Percentiles rank a stretch among this genome's conserved stretches.
These are phyloP conservation scores for Fusarium concolor DNA, from an alignment of 2,329 filamentous ascomycete species.

Conservation along the genomic window DNA sequence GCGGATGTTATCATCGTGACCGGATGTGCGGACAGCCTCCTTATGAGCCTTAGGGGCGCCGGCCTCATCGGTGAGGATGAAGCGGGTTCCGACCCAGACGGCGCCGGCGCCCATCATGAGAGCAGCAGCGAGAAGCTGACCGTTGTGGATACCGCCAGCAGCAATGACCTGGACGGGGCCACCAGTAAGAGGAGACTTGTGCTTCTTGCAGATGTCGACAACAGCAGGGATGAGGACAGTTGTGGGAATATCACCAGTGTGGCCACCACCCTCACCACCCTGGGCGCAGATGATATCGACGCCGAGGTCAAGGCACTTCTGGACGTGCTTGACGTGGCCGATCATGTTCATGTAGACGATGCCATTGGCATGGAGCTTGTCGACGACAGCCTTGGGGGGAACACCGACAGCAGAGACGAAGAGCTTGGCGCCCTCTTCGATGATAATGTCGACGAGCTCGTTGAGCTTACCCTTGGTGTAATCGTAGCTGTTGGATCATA, in stretches of 20 bases:
- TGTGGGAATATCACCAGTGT: slow-evolving; percentile 94
- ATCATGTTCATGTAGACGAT: slow-evolving; percentile 99
- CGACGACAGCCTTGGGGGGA: slow-evolving; percentile 87
- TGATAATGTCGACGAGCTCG: slow-evolving; percentile 90
- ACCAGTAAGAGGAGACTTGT: slow-evolving; percentile 89
- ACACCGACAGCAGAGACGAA: slow-evolving; percentile 98
- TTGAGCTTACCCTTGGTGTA: slow-evolving; percentile 99
- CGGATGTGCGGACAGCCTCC: slow-evolving; percentile 90
- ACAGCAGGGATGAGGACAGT: slow-evolving; percentile 93
- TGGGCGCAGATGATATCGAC: slow-evolving; percentile 98
- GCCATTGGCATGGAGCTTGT: slow-evolving; percentile 86
- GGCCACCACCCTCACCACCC: slow-evolving; percentile 96
- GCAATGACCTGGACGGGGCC: slow-evolving; percentile 90
- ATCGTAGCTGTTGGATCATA: slow-evolving; percentile 79
- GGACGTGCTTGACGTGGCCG: slow-evolving; percentile 98
- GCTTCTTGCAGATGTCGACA: slow-evolving; percentile 80
- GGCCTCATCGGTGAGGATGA: slow-evolving; percentile 93
- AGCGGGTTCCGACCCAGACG: slow-evolving; percentile 97
- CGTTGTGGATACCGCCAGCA: slow-evolving; percentile 94
- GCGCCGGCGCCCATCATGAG: slow-evolving; percentile 92
- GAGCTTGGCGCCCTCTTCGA: slow-evolving; percentile 88
- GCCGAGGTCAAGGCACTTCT: slow-evolving; percentile 92
- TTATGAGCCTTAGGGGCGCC: slow-evolving; percentile 94
- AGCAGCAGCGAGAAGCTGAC: slow-evolving; percentile 87
- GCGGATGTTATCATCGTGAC: slow-evolving; percentile 95